Percentiles rank a stretch among this genome's conserved stretches.
These are phyloP conservation scores for Kwoniella dejecticola DNA, from an alignment of 768 basidiomycete genomes.

Conservation along the genomic window DNA sequence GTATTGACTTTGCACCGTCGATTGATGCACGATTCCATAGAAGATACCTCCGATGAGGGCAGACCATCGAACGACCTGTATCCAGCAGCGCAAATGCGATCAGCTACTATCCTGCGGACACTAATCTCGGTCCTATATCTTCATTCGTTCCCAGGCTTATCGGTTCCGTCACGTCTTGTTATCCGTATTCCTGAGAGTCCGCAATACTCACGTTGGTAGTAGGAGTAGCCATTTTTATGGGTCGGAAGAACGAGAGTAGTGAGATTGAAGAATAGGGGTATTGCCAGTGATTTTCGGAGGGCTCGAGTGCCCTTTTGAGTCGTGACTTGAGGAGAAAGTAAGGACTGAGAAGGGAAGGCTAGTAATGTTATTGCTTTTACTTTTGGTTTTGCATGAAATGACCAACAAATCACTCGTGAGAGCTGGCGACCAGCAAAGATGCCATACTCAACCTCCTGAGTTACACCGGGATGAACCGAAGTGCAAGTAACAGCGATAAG, in stretches of 20 bases:
- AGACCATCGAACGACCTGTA: slow-evolving; percentile 89
- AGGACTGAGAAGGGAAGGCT: background rate
- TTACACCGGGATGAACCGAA: slow-evolving; percentile 20
- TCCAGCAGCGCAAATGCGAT: background rate
- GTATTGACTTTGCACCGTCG: slow-evolving; percentile 79
- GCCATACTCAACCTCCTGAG: background rate
- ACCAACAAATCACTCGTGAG: slow-evolving; percentile 13
- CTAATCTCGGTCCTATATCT: no score
- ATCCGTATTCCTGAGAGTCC: background rate
- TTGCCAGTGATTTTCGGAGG: slow-evolving; percentile 5
- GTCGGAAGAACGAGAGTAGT: background rate
- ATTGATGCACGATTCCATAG: slow-evolving; percentile 91
- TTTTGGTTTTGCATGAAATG: no score
- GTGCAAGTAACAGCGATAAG: background rate
- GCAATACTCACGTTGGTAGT: slow-evolving; percentile 40
- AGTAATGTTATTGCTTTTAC: slow-evolving; percentile 1
- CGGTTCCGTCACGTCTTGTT: background rate
- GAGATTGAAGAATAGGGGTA: background rate
- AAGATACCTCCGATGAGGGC: slow-evolving; percentile 81
- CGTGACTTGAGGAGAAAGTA: background rate
- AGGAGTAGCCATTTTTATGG: slow-evolving; percentile 40
- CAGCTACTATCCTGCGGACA: background rate
- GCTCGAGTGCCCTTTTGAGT: slow-evolving; percentile 21
- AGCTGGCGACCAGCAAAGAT: background rate
- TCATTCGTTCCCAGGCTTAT: no score